Conservation (phyloP, 495 filamentous ascomycete species). For the Annulohypoxylon maeteangense region DNA sequence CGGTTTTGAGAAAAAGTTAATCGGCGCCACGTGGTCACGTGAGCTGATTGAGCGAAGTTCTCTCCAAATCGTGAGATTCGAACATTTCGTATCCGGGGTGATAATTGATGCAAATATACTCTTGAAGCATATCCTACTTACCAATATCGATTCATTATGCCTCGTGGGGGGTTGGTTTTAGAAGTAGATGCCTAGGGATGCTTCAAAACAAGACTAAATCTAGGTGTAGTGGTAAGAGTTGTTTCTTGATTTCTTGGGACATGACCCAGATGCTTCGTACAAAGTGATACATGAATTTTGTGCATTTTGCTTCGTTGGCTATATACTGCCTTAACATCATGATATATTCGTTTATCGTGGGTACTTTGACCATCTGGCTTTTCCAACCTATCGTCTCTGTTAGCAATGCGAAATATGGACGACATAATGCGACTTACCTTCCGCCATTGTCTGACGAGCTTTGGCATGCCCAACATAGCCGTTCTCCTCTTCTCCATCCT, state of each 20-base stretch:
- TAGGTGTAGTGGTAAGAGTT: background rate
- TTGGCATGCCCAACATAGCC: slow-evolving; percentile 94
- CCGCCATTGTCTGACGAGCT: slow-evolving; percentile 91
- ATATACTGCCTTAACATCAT: slow-evolving; percentile 31
- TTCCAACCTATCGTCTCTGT: slow-evolving; percentile 72
- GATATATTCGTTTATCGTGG: slow-evolving; percentile 67
- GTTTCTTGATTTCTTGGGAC: slow-evolving; percentile 15
- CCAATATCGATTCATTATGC: background rate
- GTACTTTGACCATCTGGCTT: slow-evolving; percentile 89
- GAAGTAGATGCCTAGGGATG: background rate
- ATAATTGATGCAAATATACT: background rate
- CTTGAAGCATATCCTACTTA: background rate
- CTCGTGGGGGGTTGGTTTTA: background rate
- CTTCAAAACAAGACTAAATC: background rate
- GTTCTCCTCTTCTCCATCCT: slow-evolving; percentile 87
- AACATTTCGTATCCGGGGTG: background rate
- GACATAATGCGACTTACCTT: slow-evolving; percentile 67
- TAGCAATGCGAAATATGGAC: slow-evolving; percentile 14
- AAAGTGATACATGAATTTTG: slow-evolving; percentile 41
- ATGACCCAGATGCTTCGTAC: slow-evolving; percentile 19
- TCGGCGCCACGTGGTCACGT: slow-evolving; percentile 38
- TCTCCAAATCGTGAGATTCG: background rate
- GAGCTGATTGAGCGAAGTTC: background rate
- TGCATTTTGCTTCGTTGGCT: slow-evolving; percentile 43
- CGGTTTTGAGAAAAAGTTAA: slow-evolving; percentile 36